A percentile compares a stretch with the other conserved stretches of the same genome.
Conservation (phyloP, 2,329 filamentous ascomycete genomes). For the Reticulascus tulasneorum region DNA sequence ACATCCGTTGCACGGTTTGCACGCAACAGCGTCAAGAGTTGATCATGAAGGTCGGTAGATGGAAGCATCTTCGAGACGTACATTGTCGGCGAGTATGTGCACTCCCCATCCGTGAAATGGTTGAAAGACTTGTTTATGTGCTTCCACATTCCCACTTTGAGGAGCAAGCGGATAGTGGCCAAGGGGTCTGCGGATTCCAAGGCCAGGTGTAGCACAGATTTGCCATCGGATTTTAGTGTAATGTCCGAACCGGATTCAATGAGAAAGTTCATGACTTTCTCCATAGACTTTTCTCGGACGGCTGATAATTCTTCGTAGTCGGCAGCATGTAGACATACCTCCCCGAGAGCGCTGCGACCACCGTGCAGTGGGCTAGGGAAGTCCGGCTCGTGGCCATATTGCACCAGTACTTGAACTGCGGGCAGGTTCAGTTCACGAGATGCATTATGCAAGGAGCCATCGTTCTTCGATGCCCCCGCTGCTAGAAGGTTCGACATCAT, state of each 20-base stretch:
- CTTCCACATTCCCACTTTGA: constrained; percentile 64
- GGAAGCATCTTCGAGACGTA: constrained; percentile 50
- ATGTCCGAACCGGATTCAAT: constrained; percentile 55
- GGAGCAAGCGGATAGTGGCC: constrained; percentile 50
- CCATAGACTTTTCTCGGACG: constrained; percentile 49
- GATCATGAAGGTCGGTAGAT: constrained; percentile 31
- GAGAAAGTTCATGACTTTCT: constrained; percentile 53
- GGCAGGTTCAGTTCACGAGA: constrained; percentile 55
- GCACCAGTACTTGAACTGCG: constrained; percentile 52
- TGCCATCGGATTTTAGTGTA: constrained; percentile 50
- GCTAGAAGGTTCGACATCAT: constrained; percentile 54
- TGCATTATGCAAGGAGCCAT: constrained; percentile 65
- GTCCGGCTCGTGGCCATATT: constrained; percentile 59
- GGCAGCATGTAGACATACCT: constrained; percentile 56
- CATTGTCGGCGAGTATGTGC: constrained; percentile 62
- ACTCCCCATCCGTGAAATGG: constrained; percentile 45
- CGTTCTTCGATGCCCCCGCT: constrained; percentile 54
- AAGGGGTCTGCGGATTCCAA: constrained; percentile 54
- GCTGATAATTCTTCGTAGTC: constrained; percentile 39
- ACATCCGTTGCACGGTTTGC: constrained; percentile 50
- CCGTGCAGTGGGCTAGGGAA: constrained; percentile 60
- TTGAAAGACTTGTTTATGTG: constrained; percentile 58
- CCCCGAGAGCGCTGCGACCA: constrained; percentile 60
- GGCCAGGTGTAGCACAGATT: constrained; percentile 56
- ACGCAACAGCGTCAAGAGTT: constrained; percentile 44